Evolutionary conservation across 2,329 filamentous ascomycete genomes (phyloP).

Genomic region (Phialocephala sp.): DNA sequence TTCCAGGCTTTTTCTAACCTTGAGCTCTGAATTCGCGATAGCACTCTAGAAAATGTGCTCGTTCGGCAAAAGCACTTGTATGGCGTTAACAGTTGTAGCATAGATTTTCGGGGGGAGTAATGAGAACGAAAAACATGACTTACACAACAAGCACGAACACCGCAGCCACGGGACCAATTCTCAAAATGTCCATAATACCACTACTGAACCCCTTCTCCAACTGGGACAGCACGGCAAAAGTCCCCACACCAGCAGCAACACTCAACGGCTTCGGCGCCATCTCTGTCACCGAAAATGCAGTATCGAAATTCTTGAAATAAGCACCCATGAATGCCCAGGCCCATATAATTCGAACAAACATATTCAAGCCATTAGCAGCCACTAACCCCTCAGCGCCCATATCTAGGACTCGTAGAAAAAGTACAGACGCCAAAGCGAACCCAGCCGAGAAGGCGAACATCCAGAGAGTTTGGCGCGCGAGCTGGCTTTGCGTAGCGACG

Average conservation of each 20-base stretch:
- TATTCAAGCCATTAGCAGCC: constrained; percentile 86
- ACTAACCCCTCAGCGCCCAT: constrained; percentile 83
- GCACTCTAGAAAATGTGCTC: constrained; percentile 57
- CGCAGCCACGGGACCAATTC: constrained; percentile 55
- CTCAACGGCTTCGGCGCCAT: constrained; percentile 53
- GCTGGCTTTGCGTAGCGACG: constrained; percentile 75
- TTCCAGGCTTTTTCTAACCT: constrained; percentile 21
- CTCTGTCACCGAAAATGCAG: constrained; percentile 48
- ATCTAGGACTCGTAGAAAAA: constrained; percentile 72
- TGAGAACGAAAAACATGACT: constrained; percentile 47
- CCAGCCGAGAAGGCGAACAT: constrained; percentile 82
- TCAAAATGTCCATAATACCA: constrained; percentile 46
- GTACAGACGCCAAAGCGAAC: constrained; percentile 76
- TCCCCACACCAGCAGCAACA: constrained; percentile 51
- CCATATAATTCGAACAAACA: constrained; percentile 84
- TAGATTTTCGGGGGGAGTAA: neutral
- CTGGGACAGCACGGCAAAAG: constrained; percentile 49
- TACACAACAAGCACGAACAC: constrained; percentile 64
- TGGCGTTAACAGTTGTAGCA: neutral
- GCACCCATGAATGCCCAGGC: constrained; percentile 72
- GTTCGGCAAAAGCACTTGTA: constrained; percentile 58
- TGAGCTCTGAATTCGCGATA: constrained; percentile 51
- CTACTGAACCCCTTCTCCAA: constrained; percentile 36
- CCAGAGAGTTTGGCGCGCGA: constrained; percentile 79
- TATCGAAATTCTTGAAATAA: constrained; percentile 61